Conservation (phyloP, 2,329 filamentous ascomycete genomes). For the Sporothrix phasma region DNA sequence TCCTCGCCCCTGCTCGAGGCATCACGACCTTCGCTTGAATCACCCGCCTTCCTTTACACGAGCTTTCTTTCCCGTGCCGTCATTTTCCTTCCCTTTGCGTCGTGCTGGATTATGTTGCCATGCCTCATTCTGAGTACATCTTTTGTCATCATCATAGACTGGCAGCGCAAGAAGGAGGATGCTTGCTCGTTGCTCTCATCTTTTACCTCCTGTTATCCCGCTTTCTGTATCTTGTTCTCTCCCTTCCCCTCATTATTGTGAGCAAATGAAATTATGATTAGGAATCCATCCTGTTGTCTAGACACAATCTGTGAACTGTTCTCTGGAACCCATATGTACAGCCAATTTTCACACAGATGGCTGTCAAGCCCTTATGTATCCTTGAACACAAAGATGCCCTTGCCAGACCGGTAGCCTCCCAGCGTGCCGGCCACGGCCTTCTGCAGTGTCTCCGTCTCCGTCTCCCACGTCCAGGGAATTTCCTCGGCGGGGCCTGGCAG, state of each 20-base stretch:
- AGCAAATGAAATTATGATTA: constrained; percentile 6
- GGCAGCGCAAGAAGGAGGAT: neutral
- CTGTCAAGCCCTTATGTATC: constrained; percentile 36
- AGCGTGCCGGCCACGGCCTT: constrained; percentile 74
- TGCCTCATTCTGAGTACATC: neutral
- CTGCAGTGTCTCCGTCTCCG: constrained; percentile 56
- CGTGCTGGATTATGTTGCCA: neutral
- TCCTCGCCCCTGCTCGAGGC: too few relatives aligned
- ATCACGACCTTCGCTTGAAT: neutral
- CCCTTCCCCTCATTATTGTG: neutral
- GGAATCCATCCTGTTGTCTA: neutral
- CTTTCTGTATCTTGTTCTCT: neutral
- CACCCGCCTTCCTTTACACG: neutral
- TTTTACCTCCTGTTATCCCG: neutral
- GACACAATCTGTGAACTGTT: neutral
- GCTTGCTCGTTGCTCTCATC: neutral
- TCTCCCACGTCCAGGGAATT: constrained; percentile 75
- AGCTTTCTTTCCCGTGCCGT: neutral
- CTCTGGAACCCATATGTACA: neutral
- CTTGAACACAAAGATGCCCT: constrained; percentile 78
- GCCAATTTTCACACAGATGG: neutral
- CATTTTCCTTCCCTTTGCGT: neutral
- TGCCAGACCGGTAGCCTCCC: constrained; percentile 74
- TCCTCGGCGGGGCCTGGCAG: constrained; percentile 74
- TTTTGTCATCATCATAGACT: neutral